phyloP scores from a whole-genome alignment of 2,329 filamentous ascomycete species.

The Hypoxylon sp. region DNA sequence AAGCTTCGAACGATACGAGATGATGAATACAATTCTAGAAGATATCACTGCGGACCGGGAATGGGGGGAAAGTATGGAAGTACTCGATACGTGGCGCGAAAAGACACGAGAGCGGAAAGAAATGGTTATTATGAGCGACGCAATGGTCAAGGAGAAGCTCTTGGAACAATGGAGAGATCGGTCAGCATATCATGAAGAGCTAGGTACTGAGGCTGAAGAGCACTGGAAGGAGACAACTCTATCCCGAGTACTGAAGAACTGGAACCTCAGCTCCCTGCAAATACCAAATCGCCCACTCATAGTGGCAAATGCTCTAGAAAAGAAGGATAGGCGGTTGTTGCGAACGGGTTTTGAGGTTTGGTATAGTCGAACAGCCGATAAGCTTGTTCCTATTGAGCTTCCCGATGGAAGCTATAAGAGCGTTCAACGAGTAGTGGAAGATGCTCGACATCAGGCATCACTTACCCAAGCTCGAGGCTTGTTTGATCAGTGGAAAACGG shows the following conservation, averaged over 20 bases:
- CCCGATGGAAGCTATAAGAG: conserved; percentile 48
- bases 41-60: conserved; percentile 47
- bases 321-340: conserved; percentile 50
- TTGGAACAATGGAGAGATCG: conserved; percentile 49
- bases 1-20: conserved; percentile 48
- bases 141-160: conserved; percentile 46
- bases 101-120: conserved; percentile 47
- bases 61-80: conserved; percentile 43
- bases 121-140: conserved; percentile 43
- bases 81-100: conserved; percentile 50
- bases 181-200: conserved; percentile 39
- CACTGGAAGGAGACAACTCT: conserved; percentile 47
- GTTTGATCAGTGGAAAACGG: conserved; percentile 48
- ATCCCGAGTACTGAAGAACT: conserved; percentile 50
- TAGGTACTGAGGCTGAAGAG: conserved; percentile 46
- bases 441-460: conserved; percentile 46
- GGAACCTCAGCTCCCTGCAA: conserved; percentile 53
- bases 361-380: conserved; percentile 51
- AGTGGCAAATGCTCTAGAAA: conserved; percentile 51
- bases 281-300: conserved; percentile 52
- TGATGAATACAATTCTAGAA: conserved; percentile 48
- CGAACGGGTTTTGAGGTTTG: conserved; percentile 52
- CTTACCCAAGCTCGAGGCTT: conserved; percentile 45
- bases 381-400: conserved; percentile 49
- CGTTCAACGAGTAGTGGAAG: conserved; percentile 47